phyloP scores from a whole-genome alignment of 2,329 filamentous ascomycete species.

The Aspergillus candidus region DNA sequence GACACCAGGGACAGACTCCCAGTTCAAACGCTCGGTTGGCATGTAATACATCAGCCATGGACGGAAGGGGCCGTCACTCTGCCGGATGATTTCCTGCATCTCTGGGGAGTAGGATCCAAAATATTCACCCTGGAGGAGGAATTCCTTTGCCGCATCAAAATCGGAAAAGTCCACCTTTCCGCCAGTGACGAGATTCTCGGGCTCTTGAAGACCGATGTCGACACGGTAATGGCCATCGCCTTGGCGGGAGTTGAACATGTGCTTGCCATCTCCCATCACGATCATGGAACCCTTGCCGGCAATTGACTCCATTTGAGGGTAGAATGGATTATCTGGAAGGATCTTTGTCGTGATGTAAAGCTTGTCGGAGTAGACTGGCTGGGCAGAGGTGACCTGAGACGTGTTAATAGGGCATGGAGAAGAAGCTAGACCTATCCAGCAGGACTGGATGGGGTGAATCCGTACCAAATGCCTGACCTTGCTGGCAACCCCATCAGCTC shows the following conservation, averaged over 20 bases:
- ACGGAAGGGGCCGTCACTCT: too few relatives aligned
- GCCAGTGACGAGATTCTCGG: constrained; percentile 3
- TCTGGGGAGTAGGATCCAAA: too few relatives aligned
- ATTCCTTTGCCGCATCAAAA: too few relatives aligned
- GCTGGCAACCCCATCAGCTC: constrained; percentile 46
- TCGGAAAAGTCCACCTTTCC: too few relatives aligned
- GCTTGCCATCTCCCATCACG: constrained; percentile 4
- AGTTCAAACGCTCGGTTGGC: too few relatives aligned
- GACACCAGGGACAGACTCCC: constrained; percentile 15
- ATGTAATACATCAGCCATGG: too few relatives aligned
- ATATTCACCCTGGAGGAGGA: too few relatives aligned
- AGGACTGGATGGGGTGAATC: too few relatives aligned
- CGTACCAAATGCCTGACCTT: constrained; percentile 29
- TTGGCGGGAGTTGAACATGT: constrained; percentile 3
- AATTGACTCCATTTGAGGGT: constrained; percentile 14
- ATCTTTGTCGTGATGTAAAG: constrained; percentile 22
- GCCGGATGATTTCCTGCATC: too few relatives aligned
- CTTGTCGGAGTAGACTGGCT: constrained; percentile 25
- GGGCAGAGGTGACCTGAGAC: too few relatives aligned
- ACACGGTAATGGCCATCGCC: constrained; percentile 7
- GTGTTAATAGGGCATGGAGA: too few relatives aligned
- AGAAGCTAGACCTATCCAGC: too few relatives aligned
- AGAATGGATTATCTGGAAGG: constrained; percentile 16
- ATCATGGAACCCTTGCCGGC: constrained; percentile 14
- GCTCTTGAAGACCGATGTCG: neutral